Base-by-base conservation (phyloP, 345 rosid genomes). In the Populus davidiana region DNA sequence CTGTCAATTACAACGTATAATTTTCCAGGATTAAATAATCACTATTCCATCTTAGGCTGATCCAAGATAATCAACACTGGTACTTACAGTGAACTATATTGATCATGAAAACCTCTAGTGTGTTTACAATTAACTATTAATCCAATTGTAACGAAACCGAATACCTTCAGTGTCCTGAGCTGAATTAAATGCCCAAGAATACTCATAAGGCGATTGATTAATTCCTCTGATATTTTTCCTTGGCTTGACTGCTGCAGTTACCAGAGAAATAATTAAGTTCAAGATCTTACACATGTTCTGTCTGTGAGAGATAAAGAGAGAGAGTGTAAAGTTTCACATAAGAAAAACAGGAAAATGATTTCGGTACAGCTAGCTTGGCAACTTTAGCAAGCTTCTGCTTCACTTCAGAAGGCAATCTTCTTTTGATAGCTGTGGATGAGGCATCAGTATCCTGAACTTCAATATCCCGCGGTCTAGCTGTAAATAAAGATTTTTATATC, bases 321-420 rank as follows among this genome's bases (percentile, higher is more conserved):
- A 41, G 44, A 41, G 50, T 11, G 23, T 20, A 20, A 52, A 52
- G 23, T 2, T 20, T 52, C 59, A 52, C 9, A 52, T 52, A 20
- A 18, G 23, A 6, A 52, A 52, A 52, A 52, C 8, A 52, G 59
- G 59, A 50, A 50, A 50, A 50, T 50, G 59, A 1, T 52, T 52
- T 52, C 23, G 0, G n/a, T 20, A 85, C 87, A 11, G 84, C 86
- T 38, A 82, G 74, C 78, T 82, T 78, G 36, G 87, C 87, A 82
- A 85, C 86, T 82, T 85, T 85, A 69, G 87, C 86, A 69, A 85
- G 86, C 81, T 82, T 85, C 79, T 50, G 87, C 82, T 82, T 82
- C 69, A 85, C 80, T 78, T 85, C 87, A 63, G 41, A 67, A 25
- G 87, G 86, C 74, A 85, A 70, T 67, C 85, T 82, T 78, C 82